These are phyloP conservation scores for Smallanthus sonchifolius DNA, from an alignment of 129 eudicot species.

Conservation along the genomic window DNA sequence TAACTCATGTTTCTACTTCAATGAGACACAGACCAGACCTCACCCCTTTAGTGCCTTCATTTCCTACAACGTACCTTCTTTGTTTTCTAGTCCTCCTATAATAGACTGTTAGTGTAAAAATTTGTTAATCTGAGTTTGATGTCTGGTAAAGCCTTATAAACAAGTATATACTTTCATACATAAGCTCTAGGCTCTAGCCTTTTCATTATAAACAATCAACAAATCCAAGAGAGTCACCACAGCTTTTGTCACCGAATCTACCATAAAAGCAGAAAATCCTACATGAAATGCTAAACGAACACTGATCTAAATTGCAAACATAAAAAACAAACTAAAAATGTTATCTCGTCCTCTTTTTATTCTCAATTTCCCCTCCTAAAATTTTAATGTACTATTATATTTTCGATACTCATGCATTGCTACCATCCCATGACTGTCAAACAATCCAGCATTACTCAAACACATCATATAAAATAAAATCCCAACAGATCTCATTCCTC, in stretches of 20 bases:
- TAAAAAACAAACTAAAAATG: not conserved
- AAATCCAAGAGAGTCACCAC: not conserved
- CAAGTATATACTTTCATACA: not conserved
- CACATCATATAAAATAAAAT: not conserved
- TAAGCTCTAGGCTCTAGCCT: conserved; percentile 12
- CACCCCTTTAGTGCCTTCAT: not conserved
- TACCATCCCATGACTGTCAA: not conserved
- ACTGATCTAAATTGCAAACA: conserved; percentile 9
- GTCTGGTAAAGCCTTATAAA: not conserved
- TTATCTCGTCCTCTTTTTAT: not conserved
- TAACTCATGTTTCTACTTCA: not conserved
- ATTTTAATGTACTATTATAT: not conserved
- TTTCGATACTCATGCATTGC: not conserved
- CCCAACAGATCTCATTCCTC: conserved; percentile 11
- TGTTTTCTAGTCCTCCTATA: not conserved
- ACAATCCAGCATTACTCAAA: not conserved
- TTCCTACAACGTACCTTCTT: conserved; percentile 1
- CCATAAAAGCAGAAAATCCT: not conserved
- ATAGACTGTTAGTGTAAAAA: not conserved
- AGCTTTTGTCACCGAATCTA: not conserved
- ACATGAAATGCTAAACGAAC: not conserved
- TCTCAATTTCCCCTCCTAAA: not conserved
- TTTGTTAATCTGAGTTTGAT: not conserved
- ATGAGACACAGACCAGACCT: not conserved
- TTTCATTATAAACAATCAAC: not conserved